These are phyloP conservation scores for Metschnikowia bowlesiae DNA, from an alignment of 805 yeast genomes.

Conservation along the genomic window DNA sequence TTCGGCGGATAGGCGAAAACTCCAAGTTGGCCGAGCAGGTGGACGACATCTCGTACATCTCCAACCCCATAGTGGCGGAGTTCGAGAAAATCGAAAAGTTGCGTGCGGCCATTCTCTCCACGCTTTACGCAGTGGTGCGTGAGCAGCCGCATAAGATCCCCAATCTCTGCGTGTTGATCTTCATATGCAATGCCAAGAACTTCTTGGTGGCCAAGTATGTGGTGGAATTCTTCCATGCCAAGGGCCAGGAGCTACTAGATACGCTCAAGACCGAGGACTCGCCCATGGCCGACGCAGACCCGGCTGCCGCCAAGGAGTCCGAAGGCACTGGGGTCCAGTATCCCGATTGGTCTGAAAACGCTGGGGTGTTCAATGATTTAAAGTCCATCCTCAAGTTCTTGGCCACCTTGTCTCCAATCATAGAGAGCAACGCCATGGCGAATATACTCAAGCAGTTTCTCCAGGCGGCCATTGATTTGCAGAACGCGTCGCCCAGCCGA, in stretches of 20 bases:
- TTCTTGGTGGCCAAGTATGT: conserved; percentile 64
- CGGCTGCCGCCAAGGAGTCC: background rate
- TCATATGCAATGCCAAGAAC: conserved; percentile 60
- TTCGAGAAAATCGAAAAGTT: conserved; percentile 59
- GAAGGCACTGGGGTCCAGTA: background rate
- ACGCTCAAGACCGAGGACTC: conserved; percentile 13
- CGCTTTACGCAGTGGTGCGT: conserved; percentile 60
- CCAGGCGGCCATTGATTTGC: conserved; percentile 52
- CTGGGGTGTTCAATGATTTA: conserved; percentile 65
- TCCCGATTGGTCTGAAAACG: conserved; percentile 23
- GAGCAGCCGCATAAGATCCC: conserved; percentile 93
- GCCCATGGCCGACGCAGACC: conserved; percentile 10
- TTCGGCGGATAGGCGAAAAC: conserved; percentile 42
- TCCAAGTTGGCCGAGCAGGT: conserved; percentile 36
- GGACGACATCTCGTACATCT: conserved; percentile 58
- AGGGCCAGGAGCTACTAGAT: conserved; percentile 54
- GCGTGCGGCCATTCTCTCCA: conserved; percentile 54
- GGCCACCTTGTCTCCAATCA: conserved; percentile 59
- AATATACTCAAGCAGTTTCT: conserved; percentile 52
- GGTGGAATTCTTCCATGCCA: conserved; percentile 62
- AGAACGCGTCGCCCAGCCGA: conserved; percentile 36
- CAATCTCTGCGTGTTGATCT: conserved; percentile 62
- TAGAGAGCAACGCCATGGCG: conserved; percentile 40
- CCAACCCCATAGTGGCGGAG: conserved; percentile 61
- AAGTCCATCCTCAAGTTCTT: conserved; percentile 70